Evolutionary conservation across 2,329 filamentous ascomycete genomes (phyloP).

Genomic region (Monosporascus ibericus): DNA sequence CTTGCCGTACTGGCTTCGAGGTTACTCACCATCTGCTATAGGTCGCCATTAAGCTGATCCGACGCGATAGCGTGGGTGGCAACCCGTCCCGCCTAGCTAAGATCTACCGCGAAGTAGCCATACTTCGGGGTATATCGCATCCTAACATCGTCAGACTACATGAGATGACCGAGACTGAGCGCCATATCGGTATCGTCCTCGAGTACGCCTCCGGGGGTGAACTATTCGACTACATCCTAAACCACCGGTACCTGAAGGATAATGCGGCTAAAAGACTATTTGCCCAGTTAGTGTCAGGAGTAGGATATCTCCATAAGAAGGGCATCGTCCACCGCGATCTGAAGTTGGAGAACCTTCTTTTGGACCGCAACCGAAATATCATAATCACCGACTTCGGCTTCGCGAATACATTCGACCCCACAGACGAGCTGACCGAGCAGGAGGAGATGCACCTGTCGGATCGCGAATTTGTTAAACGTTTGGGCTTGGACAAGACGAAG

Average conservation of each 20-base stretch:
- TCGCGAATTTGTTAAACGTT: conserved; percentile 79
- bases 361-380: conserved; percentile 96
- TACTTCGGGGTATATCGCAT: conserved; percentile 80
- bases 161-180: conserved; percentile 97
- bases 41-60: conserved; percentile 94
- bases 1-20: no score
- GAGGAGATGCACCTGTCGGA: conserved; percentile 83
- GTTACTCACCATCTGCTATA: conserved; percentile 29
- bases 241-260: conserved; percentile 94
- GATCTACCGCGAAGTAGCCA: conserved; percentile 94
- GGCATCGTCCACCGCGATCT: conserved; percentile 96
- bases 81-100: conserved; percentile 89
- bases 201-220: conserved; percentile 98
- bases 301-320: conserved; percentile 97
- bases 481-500: conserved; percentile 76
- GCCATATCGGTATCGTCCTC: conserved; percentile 95
- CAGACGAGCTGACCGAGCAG: conserved; percentile 82
- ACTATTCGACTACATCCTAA: conserved; percentile 96
- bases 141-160: conserved; percentile 95
- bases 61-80: conserved; percentile 79
- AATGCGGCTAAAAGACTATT: conserved; percentile 85
- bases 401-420: conserved; percentile 90
- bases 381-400: conserved; percentile 99
- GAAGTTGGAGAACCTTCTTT: conserved; percentile 89
- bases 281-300: conserved; percentile 90